A percentile compares a stretch with the other conserved stretches of the same genome.
Conservation (phyloP, 2,329 filamentous ascomycete genomes). For the Fusarium coicis region DNA sequence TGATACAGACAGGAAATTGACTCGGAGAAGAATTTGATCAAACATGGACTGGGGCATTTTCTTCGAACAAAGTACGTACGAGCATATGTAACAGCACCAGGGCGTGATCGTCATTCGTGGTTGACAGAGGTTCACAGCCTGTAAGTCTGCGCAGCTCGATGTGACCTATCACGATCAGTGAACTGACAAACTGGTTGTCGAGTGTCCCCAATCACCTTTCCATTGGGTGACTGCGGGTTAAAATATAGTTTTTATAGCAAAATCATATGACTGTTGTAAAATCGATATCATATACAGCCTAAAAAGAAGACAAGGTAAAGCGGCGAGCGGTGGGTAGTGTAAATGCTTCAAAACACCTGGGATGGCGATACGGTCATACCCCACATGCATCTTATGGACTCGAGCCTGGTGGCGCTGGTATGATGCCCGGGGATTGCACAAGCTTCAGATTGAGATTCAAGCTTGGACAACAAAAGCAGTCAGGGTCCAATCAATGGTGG, state of each 20-base stretch:
- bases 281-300: conserved; percentile 14
- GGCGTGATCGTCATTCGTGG: conserved; percentile 11
- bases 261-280: not conserved
- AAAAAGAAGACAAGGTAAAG: conserved; percentile 6
- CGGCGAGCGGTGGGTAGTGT: conserved; percentile 32
- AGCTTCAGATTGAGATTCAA: conserved; percentile 33
- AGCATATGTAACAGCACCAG: conserved; percentile 27
- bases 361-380: conserved; percentile 29
- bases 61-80: conserved; percentile 8
- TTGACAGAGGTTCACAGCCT: conserved; percentile 10
- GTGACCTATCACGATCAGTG: not conserved
- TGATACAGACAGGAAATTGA: conserved; percentile 25
- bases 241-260: not conserved
- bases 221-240: not conserved
- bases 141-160: conserved; percentile 3
- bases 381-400: conserved; percentile 38
- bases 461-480: conserved; percentile 22
- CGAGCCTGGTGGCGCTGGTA: conserved; percentile 26
- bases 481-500: conserved; percentile 32
- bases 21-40: conserved; percentile 17
- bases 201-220: not conserved
- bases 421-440: conserved; percentile 28
- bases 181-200: conserved; percentile 4
- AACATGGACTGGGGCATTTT: conserved; percentile 20
- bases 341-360: conserved; percentile 14